Evolutionary conservation across 2,329 filamentous ascomycete species (phyloP).

Genomic region (Cryoendolithus antarcticus): DNA sequence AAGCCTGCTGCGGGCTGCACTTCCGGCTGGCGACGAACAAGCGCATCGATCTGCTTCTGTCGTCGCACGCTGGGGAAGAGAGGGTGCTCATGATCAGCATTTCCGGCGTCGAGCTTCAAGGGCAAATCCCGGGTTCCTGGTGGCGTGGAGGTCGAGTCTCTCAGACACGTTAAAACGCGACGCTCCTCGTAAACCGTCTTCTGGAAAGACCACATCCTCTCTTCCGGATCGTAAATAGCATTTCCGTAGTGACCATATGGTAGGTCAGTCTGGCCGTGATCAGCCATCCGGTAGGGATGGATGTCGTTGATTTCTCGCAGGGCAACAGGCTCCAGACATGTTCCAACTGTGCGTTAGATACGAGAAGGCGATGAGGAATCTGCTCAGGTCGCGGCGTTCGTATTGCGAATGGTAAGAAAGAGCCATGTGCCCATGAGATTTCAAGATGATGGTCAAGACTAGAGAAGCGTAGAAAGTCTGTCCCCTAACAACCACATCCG

Average conservation of each 20-base stretch:
- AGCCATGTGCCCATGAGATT: too few relatives aligned
- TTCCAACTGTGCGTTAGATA: too few relatives aligned
- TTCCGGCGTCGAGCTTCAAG: background rate
- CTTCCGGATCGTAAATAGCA: conserved; percentile 36
- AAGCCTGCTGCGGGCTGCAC: conserved; percentile 10
- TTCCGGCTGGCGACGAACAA: conserved; percentile 12
- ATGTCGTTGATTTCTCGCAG: too few relatives aligned
- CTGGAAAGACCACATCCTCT: conserved; percentile 31
- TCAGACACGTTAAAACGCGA: conserved; percentile 16
- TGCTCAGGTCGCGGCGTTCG: too few relatives aligned
- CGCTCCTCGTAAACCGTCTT: background rate
- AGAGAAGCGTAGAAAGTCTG: too few relatives aligned
- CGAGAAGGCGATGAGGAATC: too few relatives aligned
- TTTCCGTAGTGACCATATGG: conserved; percentile 43
- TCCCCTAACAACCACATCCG: too few relatives aligned
- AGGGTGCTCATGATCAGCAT: conserved; percentile 1
- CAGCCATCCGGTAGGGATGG: conserved; percentile 43
- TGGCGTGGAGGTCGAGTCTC: conserved; percentile 12
- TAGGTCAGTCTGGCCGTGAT: conserved; percentile 36
- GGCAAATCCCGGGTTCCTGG: conserved; percentile 4
- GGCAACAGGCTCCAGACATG: too few relatives aligned
- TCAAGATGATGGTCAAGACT: too few relatives aligned
- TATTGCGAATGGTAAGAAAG: too few relatives aligned
- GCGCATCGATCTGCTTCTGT: conserved; percentile 10
- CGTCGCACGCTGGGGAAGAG: conserved; percentile 4